Base-by-base conservation (phyloP, 163 green algal genomes). In the Volvox carteri region DNA sequence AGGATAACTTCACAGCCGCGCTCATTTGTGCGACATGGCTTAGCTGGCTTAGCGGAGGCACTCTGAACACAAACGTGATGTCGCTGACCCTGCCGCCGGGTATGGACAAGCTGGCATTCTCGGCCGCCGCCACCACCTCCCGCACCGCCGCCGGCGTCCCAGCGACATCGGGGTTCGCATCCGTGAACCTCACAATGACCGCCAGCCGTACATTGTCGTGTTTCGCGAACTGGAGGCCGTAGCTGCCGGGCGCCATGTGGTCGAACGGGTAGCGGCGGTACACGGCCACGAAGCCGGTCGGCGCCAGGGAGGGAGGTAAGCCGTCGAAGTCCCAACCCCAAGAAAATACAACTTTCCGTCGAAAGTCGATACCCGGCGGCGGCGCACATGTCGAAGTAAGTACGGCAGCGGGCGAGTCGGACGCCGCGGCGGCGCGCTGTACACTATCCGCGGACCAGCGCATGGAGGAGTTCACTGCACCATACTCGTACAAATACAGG, bases 301-400 rank as follows among this genome's bases (percentile, higher is more conserved):
- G 6, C 19, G 83, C 25, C 3, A 88, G 83, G 48, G 65, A 73
- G 35, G 67, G 68, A 25, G 83, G 83, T 48, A 88, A 67, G 12
- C 14, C 37, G 48, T 19, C n/a, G 2, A 60, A 88, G 68, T 88
- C 68, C 83, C 83, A 88, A 23, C 68, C 83, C 83, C 83, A 88
- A 37, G 68, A 83, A 28, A 75, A 88, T 1, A 88, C 83, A 4
- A 74, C 1, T 12, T 8, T 52, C 12, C 44, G 23, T 35, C n/a
- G 9, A 1, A 5, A 28, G 25, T 83, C 48, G 33, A 52, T 68
- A 11, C 37, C 37, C 1, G 83, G 83, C 6, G 83, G 83, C 35
- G 83, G 80, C 30, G 46, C 37, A 54, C 83, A 88, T 0, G 48
- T 39, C 3, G 48, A 70, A 1, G 67, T 81, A 11, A 88, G 25